Conservation (phyloP, 805 yeast species). For the Maudiozyma pseudohumilis region DNA sequence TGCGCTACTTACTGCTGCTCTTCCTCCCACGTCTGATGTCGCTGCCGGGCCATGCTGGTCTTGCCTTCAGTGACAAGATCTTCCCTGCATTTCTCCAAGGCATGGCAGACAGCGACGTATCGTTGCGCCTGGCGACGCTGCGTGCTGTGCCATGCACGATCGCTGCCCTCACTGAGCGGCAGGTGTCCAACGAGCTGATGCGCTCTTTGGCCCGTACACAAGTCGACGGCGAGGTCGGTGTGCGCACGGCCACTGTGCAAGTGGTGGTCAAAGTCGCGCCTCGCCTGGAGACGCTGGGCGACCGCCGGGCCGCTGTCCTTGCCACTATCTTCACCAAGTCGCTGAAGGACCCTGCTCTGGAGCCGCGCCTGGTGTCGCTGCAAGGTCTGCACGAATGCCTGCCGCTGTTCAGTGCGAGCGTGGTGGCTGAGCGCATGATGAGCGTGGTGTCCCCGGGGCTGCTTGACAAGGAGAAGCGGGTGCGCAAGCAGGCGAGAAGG, state of each 20-base stretch:
- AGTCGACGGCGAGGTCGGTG: conserved; percentile 23
- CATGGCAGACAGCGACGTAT: conserved; percentile 70
- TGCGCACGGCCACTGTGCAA: conserved; percentile 26
- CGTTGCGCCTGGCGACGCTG: conserved; percentile 73
- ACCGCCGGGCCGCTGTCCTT: conserved; percentile 60
- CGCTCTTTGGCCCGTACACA: conserved; percentile 58
- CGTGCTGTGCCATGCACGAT: conserved; percentile 45
- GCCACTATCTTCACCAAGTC: conserved; percentile 83
- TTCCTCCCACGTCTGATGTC: conserved; percentile 47
- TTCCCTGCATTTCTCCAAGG: conserved; percentile 69
- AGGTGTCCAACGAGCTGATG: conserved; percentile 75
- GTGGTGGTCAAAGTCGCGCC: conserved; percentile 18
- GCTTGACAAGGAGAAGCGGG: conserved; percentile 61
- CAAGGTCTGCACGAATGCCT: conserved; percentile 58
- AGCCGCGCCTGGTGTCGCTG: conserved; percentile 67
- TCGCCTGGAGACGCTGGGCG: conserved; percentile 22
- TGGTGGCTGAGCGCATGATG: conserved; percentile 68
- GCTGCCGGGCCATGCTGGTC: too few relatives aligned
- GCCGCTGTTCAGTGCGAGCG: conserved; percentile 59
- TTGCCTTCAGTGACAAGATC: conserved; percentile 56
- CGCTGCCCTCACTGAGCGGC: conserved; percentile 62
- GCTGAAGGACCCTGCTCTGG: conserved; percentile 66
- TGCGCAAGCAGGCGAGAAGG: conserved; percentile 61
- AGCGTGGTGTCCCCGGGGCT: conserved; percentile 80
- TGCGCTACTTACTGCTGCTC: conserved; percentile 61